These are phyloP conservation scores for Artemisia argyi DNA, from an alignment of 129 eudicot species.

Conservation along the genomic window DNA sequence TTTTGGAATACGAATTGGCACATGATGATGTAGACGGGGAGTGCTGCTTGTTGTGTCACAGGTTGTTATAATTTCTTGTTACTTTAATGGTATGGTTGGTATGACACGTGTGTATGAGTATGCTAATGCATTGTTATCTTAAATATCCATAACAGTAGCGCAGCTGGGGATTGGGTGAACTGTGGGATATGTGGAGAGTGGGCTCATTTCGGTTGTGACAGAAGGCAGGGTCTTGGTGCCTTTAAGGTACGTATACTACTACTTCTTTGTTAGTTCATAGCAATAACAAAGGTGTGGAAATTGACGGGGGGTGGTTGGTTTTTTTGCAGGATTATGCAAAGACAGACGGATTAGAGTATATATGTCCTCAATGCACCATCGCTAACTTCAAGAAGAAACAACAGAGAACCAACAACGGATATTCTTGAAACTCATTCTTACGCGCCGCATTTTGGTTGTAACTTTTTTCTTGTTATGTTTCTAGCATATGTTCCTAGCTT, in stretches of 20 bases:
- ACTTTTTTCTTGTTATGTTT: constrained; percentile 5
- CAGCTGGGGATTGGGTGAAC: constrained; percentile 99
- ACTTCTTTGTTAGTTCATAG: too few species aligned
- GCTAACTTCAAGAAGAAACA: constrained; percentile 82
- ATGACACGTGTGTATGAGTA: neutral
- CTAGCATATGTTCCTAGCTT: constrained; percentile 31
- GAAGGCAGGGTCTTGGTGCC: constrained; percentile 96
- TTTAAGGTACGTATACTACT: constrained; percentile 55
- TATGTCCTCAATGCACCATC: constrained; percentile 96
- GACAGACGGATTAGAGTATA: constrained; percentile 96
- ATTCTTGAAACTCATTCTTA: constrained; percentile 40
- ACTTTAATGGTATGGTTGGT: neutral
- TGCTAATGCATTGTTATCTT: constrained; percentile 14
- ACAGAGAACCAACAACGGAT: constrained; percentile 70
- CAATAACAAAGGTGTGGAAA: too few species aligned
- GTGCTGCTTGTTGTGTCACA: constrained; percentile 95
- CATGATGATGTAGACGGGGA: constrained; percentile 99
- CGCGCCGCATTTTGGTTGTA: constrained; percentile 18
- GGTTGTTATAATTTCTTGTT: constrained; percentile 39
- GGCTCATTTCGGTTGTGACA: constrained; percentile 99
- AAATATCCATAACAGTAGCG: constrained; percentile 62
- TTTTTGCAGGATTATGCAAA: constrained; percentile 93
- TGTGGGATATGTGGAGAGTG: constrained; percentile 98
- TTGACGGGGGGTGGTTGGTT: neutral
- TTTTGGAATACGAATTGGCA: constrained; percentile 94